These are phyloP conservation scores for Cladosporium sp. DNA, from an alignment of 2,329 filamentous ascomycete genomes.

Conservation along the genomic window DNA sequence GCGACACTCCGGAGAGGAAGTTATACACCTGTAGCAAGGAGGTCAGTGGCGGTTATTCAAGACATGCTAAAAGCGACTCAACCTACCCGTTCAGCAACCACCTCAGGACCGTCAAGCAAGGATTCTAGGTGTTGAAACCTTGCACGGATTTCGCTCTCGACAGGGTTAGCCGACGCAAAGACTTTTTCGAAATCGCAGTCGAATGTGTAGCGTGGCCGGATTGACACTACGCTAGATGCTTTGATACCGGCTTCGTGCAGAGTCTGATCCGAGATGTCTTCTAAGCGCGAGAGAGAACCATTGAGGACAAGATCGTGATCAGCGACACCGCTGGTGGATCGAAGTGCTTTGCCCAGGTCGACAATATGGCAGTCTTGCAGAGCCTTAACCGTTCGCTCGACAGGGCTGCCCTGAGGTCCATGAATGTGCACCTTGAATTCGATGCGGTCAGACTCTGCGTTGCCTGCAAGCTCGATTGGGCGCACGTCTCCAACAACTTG, in stretches of 20 bases:
- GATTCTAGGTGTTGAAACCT: constrained; percentile 83
- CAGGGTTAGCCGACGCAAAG: constrained; percentile 35
- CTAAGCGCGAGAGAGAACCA: constrained; percentile 1
- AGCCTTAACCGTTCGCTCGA: constrained; percentile 12
- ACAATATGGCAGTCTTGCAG: constrained; percentile 15
- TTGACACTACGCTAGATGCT: constrained; percentile 21
- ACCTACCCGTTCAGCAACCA: constrained; percentile 39
- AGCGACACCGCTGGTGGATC: constrained; percentile 20
- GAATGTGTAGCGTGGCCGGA: constrained; percentile 24
- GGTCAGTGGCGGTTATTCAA: background rate
- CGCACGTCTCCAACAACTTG: background rate
- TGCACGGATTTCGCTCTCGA: constrained; percentile 75
- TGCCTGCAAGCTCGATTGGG: constrained; percentile 2
- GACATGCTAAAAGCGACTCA: background rate
- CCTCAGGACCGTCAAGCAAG: constrained; percentile 64
- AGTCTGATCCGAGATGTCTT: constrained; percentile 5
- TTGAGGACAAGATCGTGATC: constrained; percentile 13
- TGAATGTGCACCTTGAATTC: constrained; percentile 21
- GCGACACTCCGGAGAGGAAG: constrained; percentile 59
- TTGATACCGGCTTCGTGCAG: constrained; percentile 21
- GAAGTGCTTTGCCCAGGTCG: constrained; percentile 21
- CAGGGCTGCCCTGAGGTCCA: constrained; percentile 16
- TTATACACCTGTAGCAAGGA: constrained; percentile 52
- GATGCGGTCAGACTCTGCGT: constrained; percentile 6
- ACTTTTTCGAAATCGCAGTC: constrained; percentile 23